Percentiles rank a stretch among this genome's conserved stretches.
phyloP scores from a whole-genome alignment of 164 flowering plant genomes.

The Stephania yunnanensis region DNA sequence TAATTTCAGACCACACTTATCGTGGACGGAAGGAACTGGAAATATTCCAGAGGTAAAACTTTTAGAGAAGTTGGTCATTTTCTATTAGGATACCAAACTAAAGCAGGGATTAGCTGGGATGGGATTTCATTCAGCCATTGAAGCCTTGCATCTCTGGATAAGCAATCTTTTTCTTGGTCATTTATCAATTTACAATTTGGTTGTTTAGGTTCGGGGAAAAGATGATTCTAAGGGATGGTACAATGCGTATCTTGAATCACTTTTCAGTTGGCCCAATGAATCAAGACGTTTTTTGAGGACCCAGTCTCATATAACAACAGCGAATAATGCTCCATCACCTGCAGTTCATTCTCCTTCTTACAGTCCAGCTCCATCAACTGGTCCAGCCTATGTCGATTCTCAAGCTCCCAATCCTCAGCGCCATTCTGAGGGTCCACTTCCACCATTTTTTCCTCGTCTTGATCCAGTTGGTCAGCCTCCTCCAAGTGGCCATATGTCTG shows the following conservation, averaged over 20 bases:
- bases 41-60: constrained; percentile 22
- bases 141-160: constrained; percentile 34
- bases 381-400: constrained; percentile 29
- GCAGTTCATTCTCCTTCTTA: constrained; percentile 18
- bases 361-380: constrained; percentile 21
- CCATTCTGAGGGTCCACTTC: constrained; percentile 16
- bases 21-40: constrained; percentile 27
- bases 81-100: constrained; percentile 13
- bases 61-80: constrained; percentile 21
- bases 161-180: constrained; percentile 48
- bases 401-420: constrained; percentile 18
- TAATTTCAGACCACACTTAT: constrained; percentile 39
- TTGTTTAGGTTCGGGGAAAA: constrained; percentile 33
- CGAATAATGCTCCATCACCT: constrained; percentile 29
- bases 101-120: constrained; percentile 18
- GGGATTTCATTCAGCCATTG: constrained; percentile 27
- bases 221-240: constrained; percentile 37
- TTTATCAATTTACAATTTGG: constrained; percentile 30
- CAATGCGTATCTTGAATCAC: constrained; percentile 26
- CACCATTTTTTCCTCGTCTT: constrained; percentile 25
- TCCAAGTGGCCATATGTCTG: constrained; percentile 15
- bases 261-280: constrained; percentile 25
- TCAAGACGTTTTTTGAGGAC: constrained; percentile 31
- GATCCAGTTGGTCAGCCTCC: constrained; percentile 23
- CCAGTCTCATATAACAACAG: constrained; percentile 17